A percentile compares a stretch with the other conserved stretches of the same genome.
Evolutionary conservation across 2,329 filamentous ascomycete species (phyloP).

Genomic region (Emericellopsis atlantica): DNA sequence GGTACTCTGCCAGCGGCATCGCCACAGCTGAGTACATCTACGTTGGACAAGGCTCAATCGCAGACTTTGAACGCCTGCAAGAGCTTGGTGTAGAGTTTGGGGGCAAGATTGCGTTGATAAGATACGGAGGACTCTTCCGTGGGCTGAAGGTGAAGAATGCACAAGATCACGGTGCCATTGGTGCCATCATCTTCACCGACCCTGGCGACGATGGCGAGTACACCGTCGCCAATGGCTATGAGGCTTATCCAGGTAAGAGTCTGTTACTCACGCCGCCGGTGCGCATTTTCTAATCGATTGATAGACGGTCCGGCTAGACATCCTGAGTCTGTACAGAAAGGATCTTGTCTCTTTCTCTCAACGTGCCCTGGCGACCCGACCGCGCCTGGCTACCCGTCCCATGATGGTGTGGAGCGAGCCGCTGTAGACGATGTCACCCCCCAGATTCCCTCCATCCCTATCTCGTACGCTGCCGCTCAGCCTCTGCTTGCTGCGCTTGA

Average conservation of each 20-base stretch:
- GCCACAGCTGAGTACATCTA: constrained; percentile 66
- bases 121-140: constrained; percentile 67
- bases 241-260: constrained; percentile 46
- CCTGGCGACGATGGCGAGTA: constrained; percentile 73
- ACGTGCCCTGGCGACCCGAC: constrained; percentile 55
- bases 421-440: constrained; percentile 52
- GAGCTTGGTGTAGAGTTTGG: constrained; percentile 55
- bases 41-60: constrained; percentile 56
- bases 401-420: constrained; percentile 54
- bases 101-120: constrained; percentile 67
- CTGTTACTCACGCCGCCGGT: neutral
- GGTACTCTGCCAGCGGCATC: constrained; percentile 69
- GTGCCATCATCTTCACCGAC: constrained; percentile 68
- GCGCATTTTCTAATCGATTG: neutral
- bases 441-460: constrained; percentile 67
- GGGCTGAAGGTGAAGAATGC: constrained; percentile 77
- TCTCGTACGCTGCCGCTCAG: constrained; percentile 65
- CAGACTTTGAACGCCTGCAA: constrained; percentile 60
- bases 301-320: constrained; percentile 57
- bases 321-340: constrained; percentile 66
- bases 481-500: constrained; percentile 70
- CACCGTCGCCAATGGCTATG: constrained; percentile 61
- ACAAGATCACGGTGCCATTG: constrained; percentile 73
- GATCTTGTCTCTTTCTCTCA: constrained; percentile 61
- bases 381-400: constrained; percentile 71